Base-by-base conservation (phyloP, 1,284 basidiomycete species). In the Cystobasidium slooffiae region DNA sequence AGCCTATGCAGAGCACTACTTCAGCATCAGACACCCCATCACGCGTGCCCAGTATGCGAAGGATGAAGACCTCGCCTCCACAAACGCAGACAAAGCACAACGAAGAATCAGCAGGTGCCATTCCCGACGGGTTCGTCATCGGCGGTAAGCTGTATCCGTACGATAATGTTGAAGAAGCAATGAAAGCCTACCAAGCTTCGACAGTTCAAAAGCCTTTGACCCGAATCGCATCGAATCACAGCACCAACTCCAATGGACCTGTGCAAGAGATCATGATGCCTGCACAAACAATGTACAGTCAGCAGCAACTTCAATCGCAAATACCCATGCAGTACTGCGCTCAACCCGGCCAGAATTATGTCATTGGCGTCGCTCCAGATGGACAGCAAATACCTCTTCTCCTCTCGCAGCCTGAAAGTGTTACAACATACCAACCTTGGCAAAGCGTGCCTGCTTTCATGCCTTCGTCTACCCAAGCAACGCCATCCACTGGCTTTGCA, bases 121-220 rank as follows among this genome's bases (percentile, higher is more conserved):
- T 66, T n/a, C 64, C 64, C 1, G 64, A 66, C 39, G 64, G 64
- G 6, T 66, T 66, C 20, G 64, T 66, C 18, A 47, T 66, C 7
- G 24, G 44, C 39, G 64, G 64, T 24, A 51, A 47, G 20, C 51
- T 66, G 12, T 66, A 66, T 43, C 64, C 64, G 5, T 46, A 22
- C n/a, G 51, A 41, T 12, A 43, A 66, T 7, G 64, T 31, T 6
- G 64, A n/a, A 24, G 49, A 66, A 53, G 51, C 64, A 3, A 66
- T 66, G 64, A 53, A 43, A 41, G 64, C 64, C 6, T 51, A 41
- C 51, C 31, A 43, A 12, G 37, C 49, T 43, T n/a, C 49, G 6
- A 10, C 64, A 4, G 55, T n/a, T 6, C 47, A 16, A 53, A 16
- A 8, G 49, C 49, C 18, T n/a, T 31, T 24, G 6, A 59, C 64